Evolutionary conservation across 495 filamentous ascomycete species (phyloP).

Genomic region (Neurospora intermedia): DNA sequence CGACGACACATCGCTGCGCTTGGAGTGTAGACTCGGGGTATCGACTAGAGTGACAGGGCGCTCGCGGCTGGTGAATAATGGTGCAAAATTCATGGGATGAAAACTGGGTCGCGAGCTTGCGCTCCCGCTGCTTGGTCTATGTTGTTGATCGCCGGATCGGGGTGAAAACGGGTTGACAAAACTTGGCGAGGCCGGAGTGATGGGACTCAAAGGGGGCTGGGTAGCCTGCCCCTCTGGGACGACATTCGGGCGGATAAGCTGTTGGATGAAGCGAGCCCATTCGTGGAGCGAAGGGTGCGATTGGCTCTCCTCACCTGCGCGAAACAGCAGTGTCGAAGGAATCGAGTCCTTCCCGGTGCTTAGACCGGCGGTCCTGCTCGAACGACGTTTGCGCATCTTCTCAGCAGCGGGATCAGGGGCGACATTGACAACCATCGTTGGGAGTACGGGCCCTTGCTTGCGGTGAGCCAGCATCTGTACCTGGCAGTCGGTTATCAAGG

Average conservation of each 20-base stretch:
- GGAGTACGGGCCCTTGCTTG: slow-evolving; percentile 39
- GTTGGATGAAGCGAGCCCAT: slow-evolving; percentile 36
- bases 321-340: slow-evolving; percentile 33
- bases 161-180: slow-evolving; percentile 36
- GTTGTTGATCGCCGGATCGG: slow-evolving; percentile 19
- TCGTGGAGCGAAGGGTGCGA: slow-evolving; percentile 26
- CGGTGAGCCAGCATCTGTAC: slow-evolving; percentile 42
- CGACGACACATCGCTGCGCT: slow-evolving; percentile 43
- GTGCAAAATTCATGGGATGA: slow-evolving; percentile 24
- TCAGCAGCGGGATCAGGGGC: slow-evolving; percentile 39
- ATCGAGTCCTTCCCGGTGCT: slow-evolving; percentile 30
- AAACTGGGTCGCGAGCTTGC: slow-evolving; percentile 21
- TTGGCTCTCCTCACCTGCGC: slow-evolving; percentile 26
- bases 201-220: slow-evolving; percentile 26
- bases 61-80: slow-evolving; percentile 28
- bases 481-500: slow-evolving; percentile 40
- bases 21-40: slow-evolving; percentile 43
- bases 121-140: slow-evolving; percentile 22
- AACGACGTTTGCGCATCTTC: slow-evolving; percentile 44
- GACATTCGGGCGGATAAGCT: slow-evolving; percentile 22
- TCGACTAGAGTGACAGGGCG: slow-evolving; percentile 31
- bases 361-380: slow-evolving; percentile 43
- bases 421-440: slow-evolving; percentile 40
- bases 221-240: slow-evolving; percentile 13
- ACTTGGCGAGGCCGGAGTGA: slow-evolving; percentile 32